Conservation (phyloP, 1,139 yeast species). For the Saccharomyces hybrid region DNA sequence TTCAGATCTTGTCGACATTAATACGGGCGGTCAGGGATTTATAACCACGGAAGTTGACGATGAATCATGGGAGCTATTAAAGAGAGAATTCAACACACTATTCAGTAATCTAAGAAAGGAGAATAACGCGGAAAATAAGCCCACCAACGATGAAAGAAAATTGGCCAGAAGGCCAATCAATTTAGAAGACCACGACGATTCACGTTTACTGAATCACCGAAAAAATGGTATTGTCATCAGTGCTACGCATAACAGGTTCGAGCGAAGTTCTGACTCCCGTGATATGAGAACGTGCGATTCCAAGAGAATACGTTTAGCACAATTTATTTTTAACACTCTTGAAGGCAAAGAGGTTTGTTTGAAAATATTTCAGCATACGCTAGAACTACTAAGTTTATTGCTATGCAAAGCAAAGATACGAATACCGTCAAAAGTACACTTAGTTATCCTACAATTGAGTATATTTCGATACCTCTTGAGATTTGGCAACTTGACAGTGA, state of each 20-base stretch:
- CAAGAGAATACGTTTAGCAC: background rate
- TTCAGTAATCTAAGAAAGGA: background rate
- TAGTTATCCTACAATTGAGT: constrained; percentile 44
- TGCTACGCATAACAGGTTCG: background rate
- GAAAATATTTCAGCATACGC: background rate
- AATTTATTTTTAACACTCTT: background rate
- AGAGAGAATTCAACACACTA: background rate
- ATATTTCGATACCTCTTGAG: constrained; percentile 61
- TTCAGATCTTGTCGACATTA: background rate
- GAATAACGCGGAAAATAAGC: background rate
- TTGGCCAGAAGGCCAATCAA: background rate
- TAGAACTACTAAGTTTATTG: background rate
- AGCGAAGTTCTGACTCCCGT: background rate
- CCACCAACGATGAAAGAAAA: background rate
- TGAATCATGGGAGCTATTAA: background rate
- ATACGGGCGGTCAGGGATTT: background rate
- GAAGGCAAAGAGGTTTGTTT: background rate
- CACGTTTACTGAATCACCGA: background rate
- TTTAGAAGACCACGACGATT: background rate
- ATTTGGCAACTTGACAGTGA: constrained; percentile 57
- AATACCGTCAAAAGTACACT: background rate
- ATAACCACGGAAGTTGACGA: background rate
- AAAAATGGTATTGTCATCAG: background rate
- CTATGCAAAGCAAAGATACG: background rate
- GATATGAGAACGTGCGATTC: background rate